Base-by-base conservation (phyloP, 306 rosid species). In the Cucurbita moschata region DNA sequence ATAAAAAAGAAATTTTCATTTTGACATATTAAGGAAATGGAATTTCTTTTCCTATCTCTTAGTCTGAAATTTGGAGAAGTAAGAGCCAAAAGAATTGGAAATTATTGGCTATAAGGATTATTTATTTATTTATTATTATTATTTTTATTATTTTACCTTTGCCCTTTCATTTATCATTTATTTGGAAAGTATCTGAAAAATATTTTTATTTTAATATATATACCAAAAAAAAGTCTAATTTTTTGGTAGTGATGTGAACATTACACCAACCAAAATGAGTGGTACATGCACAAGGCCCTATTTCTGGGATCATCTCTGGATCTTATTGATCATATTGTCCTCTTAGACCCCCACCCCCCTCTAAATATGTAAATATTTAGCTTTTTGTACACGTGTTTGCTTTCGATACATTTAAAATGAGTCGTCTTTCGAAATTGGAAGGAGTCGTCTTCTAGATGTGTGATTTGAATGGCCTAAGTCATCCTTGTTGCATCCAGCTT, bases 271-370 rank as follows among this genome's bases (percentile, higher is more conserved):
- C 74, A 70, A 50, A 70, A 70, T 70, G 74, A 70, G 74, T 70
- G 74, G 74, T 70, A 30, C 74, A 70, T 70, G 74, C 74, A 70
- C 42, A 70, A 70, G 74, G 51, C 74, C 74, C 74, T 70, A 44
- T 68, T 50, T 70, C 46, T 26, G 59, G 35, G 42, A 70, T 70
- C 47, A 70, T 35, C 46, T 70, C 60, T 70, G 74, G 74, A 70
- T 70, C 74, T 70, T 44, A 49, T 70, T 70, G 59, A 70, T 70
- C 59, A 70, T 70, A 70, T 35, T 70, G 60, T 50, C 74, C 74
- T 70, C 16, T 49, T 70, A 50, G 35, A 30, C 19, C 23, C 19
- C 40, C 55, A 30, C 19, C 23, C 19, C 40, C 55, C 55, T 50
- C 59, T 16, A 66, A 2, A 43, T 66, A 43, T 66, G 72, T 44